Percentiles rank a stretch among this genome's conserved stretches.
Conservation (phyloP, 1,284 basidiomycete species). For the Tilletia caries region DNA sequence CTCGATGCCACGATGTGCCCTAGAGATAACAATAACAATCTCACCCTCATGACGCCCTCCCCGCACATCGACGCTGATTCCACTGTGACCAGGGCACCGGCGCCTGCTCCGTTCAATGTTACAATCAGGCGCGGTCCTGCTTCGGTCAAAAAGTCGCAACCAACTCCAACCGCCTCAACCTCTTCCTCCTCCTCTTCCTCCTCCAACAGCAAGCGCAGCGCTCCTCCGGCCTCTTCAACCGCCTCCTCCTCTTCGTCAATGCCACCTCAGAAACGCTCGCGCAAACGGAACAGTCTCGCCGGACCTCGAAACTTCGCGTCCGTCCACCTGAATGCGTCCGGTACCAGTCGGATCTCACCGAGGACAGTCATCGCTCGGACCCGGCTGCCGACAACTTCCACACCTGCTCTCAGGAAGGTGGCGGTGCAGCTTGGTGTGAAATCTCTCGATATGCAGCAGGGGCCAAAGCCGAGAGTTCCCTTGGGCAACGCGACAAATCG, state of each 20-base stretch:
- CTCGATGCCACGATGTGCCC: not conserved
- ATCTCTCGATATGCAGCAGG: not conserved
- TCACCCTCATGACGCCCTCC: not conserved
- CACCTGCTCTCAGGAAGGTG: constrained; percentile 1
- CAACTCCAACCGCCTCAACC: not conserved
- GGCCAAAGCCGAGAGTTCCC: not conserved
- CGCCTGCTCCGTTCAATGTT: not conserved
- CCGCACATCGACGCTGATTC: not conserved
- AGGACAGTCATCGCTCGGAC: not conserved
- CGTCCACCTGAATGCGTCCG: constrained; percentile 5
- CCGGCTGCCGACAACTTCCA: not conserved
- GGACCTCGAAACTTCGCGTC: not conserved
- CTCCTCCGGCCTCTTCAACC: not conserved
- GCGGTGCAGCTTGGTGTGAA: not conserved
- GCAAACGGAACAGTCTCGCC: constrained; percentile 6
- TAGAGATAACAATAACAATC: not conserved
- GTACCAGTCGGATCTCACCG: not conserved
- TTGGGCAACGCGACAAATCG: constrained; percentile 9
- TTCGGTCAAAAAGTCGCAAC: not conserved
- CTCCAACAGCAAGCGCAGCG: no score
- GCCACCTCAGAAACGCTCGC: not conserved
- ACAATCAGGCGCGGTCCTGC: not conserved
- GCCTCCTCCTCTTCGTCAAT: not conserved
- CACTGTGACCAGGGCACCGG: not conserved
- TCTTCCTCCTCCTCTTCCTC: not conserved